phyloP scores from a whole-genome alignment of 768 basidiomycete species.

The Lactarius vividus region DNA sequence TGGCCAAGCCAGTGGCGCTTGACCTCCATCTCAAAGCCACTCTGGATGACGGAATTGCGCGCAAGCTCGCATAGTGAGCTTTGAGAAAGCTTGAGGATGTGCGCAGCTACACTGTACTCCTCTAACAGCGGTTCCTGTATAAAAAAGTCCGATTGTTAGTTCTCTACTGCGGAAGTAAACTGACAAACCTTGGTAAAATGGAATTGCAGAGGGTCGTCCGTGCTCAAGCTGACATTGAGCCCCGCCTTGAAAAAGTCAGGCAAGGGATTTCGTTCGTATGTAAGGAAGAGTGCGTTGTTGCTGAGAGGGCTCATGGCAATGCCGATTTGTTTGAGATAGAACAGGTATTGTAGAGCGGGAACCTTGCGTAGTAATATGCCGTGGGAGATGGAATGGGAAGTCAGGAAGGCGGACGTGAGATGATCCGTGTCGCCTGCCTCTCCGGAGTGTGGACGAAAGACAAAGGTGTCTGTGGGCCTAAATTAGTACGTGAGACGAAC shows the following conservation, averaged over 20 bases:
- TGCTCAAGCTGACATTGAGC: constrained; percentile 92
- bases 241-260: constrained; percentile 97
- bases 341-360: constrained; percentile 94
- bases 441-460: constrained; percentile 93
- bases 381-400: constrained; percentile 97
- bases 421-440: constrained; percentile 99
- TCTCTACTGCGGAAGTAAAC: not conserved
- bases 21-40: constrained; percentile 97
- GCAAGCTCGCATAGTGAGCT: constrained; percentile 94
- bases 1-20: constrained; percentile 95
- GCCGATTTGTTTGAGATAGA: constrained; percentile 97
- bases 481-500: not conserved
- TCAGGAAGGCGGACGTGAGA: constrained; percentile 92
- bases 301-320: constrained; percentile 98
- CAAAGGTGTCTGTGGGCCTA: constrained; percentile 75
- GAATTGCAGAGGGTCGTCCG: constrained; percentile 94
- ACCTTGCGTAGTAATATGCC: constrained; percentile 98
- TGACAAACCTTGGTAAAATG: constrained; percentile 87
- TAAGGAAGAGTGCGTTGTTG: constrained; percentile 96
- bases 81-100: constrained; percentile 97
- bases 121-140: constrained; percentile 87
- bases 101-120: constrained; percentile 95
- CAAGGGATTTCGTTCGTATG: constrained; percentile 95
- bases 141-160: not conserved
- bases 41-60: constrained; percentile 95